These are phyloP conservation scores for Phlyctochytrium arcticum DNA, from an alignment of 192 early-diverging fungal species.

Conservation along the genomic window DNA sequence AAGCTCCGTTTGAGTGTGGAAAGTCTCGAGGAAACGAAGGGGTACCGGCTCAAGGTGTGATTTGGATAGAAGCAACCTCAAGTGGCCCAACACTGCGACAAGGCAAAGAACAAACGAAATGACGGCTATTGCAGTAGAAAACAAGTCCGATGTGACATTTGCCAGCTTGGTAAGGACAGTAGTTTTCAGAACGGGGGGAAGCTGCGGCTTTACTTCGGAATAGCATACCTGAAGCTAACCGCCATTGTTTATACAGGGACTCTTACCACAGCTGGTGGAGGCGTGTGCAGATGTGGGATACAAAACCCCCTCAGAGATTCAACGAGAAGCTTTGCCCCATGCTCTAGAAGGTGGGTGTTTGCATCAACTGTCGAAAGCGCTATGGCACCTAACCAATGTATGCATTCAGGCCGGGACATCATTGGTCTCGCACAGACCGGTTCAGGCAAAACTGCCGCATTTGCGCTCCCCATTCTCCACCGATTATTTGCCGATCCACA, in stretches of 20 bases:
- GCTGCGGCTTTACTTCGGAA: too few species aligned
- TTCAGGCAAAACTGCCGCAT: constrained; percentile 94
- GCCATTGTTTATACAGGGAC: too few species aligned
- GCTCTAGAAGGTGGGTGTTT: constrained; percentile 66
- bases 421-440: constrained; percentile 99
- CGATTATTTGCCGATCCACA: constrained; percentile 85
- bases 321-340: constrained; percentile 84
- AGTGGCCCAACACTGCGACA: too few species aligned
- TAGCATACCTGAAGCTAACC: too few species aligned
- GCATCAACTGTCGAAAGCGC: too few species aligned
- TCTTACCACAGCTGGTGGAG: constrained; percentile 84
- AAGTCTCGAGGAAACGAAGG: too few species aligned
- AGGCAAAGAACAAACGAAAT: too few species aligned
- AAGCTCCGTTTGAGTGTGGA: too few species aligned
- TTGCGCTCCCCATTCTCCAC: constrained; percentile 85
- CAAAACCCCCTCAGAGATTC: constrained; percentile 89
- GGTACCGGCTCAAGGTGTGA: too few species aligned
- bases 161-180: not conserved
- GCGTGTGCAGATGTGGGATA: constrained; percentile 85
- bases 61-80: too few species aligned
- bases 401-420: constrained; percentile 76
- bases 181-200: too few species aligned
- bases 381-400: too few species aligned
- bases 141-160: not conserved
- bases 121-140: not conserved